Conservation (phyloP, 805 yeast species). For the Candida fluviatilis region DNA sequence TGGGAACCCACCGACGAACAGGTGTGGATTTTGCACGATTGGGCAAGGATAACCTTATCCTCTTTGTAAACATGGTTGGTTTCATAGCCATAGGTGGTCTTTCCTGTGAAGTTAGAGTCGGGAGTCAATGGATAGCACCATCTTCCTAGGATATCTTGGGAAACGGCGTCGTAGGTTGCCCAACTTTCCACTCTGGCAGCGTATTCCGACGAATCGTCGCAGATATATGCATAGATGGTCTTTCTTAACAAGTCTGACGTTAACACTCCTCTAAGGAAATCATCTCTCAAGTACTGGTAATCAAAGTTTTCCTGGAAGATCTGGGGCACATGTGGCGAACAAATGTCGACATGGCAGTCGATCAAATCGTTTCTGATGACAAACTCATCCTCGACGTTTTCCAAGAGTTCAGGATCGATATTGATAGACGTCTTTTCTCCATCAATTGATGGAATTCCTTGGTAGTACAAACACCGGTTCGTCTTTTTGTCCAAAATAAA, state of each 20-base stretch:
- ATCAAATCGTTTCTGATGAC: constrained; percentile 86
- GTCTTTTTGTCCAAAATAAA: constrained; percentile 75
- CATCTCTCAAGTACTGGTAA: constrained; percentile 79
- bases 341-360: constrained; percentile 94
- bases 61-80: constrained; percentile 88
- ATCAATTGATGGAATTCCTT: constrained; percentile 60
- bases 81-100: constrained; percentile 74
- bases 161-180: constrained; percentile 87
- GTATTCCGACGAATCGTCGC: constrained; percentile 65
- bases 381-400: constrained; percentile 66
- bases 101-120: constrained; percentile 70
- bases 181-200: constrained; percentile 95
- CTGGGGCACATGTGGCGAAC: constrained; percentile 92
- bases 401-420: constrained; percentile 81
- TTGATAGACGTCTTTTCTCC: constrained; percentile 39
- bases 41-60: constrained; percentile 82
- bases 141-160: constrained; percentile 85
- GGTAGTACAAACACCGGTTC: constrained; percentile 79
- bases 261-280: constrained; percentile 86
- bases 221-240: constrained; percentile 82
- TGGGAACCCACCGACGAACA: constrained; percentile 80
- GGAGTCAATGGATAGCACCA: constrained; percentile 93
- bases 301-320: constrained; percentile 96
- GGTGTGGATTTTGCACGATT: constrained; percentile 80
- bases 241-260: constrained; percentile 88